Evolutionary conservation across 2,329 filamentous ascomycete genomes (phyloP), one percentile per base, ranked within the genome.

Genomic region (Diaporthe destruens): DNA sequence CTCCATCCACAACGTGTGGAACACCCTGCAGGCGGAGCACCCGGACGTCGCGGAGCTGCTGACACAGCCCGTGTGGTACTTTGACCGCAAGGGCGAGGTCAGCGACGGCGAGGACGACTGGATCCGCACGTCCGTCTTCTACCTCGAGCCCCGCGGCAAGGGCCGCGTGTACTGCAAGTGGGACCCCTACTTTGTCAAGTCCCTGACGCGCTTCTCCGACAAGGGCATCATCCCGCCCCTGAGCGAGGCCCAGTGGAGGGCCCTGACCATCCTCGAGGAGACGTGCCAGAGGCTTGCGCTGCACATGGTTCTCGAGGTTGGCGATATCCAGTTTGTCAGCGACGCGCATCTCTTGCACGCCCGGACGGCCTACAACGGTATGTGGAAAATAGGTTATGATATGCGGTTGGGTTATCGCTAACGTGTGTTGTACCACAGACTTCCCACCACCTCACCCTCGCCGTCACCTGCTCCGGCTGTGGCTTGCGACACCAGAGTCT

Each of bases 121-220:
- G 83, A 93, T 94, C 77, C 86, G 87, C 55, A 90, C 92, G 42
- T 87, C 89, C 16, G 89, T 97, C 23, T 89, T 96, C 77, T 97
- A 95, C 80, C 84, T 95, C 5, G 94, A 97, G 84, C 89, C 88
- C 6, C 89, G 87, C 8, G 87, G 88, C 8, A 86, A 91, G 77
- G 87, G 87, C 44, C 85, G 93, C 18, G 88, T 96, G 14, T 95
- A 94, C 83, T 91, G 90, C 81, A 97, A 97, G 86, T 97, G 92
- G 90, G 95, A 97, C 79, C 95, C 95, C 1, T 97, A 97, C 87
- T 97, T 93, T 80, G 90, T 97, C 73, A 90, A 90, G 75, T 94
- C 92, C 11, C 86, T 97, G 9, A 87, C 84, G 25, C 89, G 94
- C 36, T 96, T 96, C 84, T 93, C 90, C 0, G 90, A 94, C 79